A percentile compares a stretch with the other conserved stretches of the same genome.
Conservation (phyloP, 1,139 yeast genomes). For the Casaregolazyma suthepensis region DNA sequence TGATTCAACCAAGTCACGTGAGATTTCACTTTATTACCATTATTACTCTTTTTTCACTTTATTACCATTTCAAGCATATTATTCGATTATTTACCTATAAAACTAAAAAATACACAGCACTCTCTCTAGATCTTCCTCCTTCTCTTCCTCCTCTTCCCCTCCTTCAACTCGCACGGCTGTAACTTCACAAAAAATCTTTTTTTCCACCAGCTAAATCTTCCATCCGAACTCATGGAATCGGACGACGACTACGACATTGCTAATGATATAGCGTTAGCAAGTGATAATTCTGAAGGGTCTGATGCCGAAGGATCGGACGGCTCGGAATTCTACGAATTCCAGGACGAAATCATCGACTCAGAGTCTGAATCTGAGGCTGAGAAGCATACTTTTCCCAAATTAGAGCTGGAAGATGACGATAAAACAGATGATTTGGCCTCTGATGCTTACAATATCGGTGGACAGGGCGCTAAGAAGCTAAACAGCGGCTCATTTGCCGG, state of each 20-base stretch:
- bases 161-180: background rate
- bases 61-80: too few species aligned
- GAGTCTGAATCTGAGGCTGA: conserved; percentile 30
- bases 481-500: conserved; percentile 74
- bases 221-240: conserved; percentile 26
- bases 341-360: conserved; percentile 56
- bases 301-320: conserved; percentile 33
- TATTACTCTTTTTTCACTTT: too few species aligned
- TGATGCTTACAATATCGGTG: conserved; percentile 46
- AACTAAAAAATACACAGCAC: too few species aligned
- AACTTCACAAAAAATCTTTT: background rate
- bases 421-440: conserved; percentile 41
- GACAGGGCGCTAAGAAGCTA: conserved; percentile 57
- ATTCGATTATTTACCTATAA: too few species aligned
- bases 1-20: too few species aligned
- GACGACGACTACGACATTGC: conserved; percentile 69
- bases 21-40: too few species aligned
- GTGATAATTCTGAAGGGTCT: conserved; percentile 33
- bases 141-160: background rate
- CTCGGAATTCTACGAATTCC: conserved; percentile 36
- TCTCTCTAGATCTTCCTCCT: background rate
- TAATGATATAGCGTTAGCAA: conserved; percentile 50
- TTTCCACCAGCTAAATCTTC: background rate
- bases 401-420: conserved; percentile 66
- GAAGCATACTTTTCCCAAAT: conserved; percentile 45